Percentiles rank a stretch among this genome's conserved stretches.
Conservation (phyloP, 1,139 yeast genomes). For the Arxiozyma slooffiae region DNA sequence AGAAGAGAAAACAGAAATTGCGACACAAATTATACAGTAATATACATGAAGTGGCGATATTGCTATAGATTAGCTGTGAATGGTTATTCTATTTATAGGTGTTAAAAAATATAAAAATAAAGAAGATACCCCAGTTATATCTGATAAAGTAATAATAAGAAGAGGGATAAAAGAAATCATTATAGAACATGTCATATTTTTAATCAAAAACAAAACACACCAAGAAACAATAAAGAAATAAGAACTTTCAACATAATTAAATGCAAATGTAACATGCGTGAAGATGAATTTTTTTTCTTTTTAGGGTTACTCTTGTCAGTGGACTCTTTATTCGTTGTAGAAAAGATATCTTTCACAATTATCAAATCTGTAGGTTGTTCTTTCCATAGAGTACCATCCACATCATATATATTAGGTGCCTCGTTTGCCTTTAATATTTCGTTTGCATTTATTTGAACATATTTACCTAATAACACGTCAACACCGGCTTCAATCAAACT, state of each 20-base stretch:
- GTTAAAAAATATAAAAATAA: too few species aligned
- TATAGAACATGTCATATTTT: background rate
- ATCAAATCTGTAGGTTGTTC: background rate
- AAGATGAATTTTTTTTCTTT: background rate
- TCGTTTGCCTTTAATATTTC: conserved; percentile 9
- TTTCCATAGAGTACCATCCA: conserved; percentile 9
- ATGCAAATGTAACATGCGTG: background rate
- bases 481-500: conserved; percentile 43
- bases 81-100: background rate
- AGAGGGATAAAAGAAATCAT: background rate
- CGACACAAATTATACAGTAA: too few species aligned
- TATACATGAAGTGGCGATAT: too few species aligned
- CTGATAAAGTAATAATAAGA: background rate
- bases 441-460: conserved; percentile 34
- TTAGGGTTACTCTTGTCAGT: background rate
- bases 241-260: too few species aligned
- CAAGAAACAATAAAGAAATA: background rate
- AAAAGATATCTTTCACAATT: background rate
- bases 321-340: background rate
- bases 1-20: background rate
- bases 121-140: too few species aligned
- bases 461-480: conserved; percentile 38
- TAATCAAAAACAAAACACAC: too few species aligned
- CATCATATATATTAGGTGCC: conserved; percentile 14
- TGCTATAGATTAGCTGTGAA: background rate